These are phyloP conservation scores for Nitzschia palea DNA, from an alignment of 108 stramenopile species.

Conservation along the genomic window DNA sequence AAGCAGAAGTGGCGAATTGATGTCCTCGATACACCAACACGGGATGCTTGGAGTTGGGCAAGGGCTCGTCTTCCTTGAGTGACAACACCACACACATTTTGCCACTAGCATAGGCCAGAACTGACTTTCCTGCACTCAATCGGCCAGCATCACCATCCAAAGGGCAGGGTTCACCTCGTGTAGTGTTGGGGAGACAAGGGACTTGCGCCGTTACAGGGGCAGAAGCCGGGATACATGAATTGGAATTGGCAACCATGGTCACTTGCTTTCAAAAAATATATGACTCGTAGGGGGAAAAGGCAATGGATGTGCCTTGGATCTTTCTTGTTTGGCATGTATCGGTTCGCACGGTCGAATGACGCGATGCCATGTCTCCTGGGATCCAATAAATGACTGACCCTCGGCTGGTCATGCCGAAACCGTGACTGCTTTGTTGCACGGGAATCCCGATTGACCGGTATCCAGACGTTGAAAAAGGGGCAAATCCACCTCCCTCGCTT, in stretches of 20 bases:
- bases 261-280: not conserved
- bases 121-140: constrained; percentile 46
- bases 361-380: too few species aligned
- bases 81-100: constrained; percentile 61
- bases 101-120: constrained; percentile 66
- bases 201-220: constrained; percentile 50
- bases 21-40: constrained; percentile 94
- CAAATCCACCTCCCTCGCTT: not conserved
- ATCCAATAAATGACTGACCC: too few species aligned
- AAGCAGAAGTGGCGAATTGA: constrained; percentile 57
- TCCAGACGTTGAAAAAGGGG: constrained; percentile 1
- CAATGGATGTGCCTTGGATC: too few species aligned
- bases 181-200: constrained; percentile 67
- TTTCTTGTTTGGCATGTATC: too few species aligned
- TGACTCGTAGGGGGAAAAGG: too few species aligned
- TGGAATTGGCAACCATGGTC: constrained; percentile 61
- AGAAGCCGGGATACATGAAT: constrained; percentile 65
- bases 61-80: constrained; percentile 31
- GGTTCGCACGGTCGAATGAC: too few species aligned
- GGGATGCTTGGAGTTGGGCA: constrained; percentile 31
- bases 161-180: constrained; percentile 64
- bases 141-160: constrained; percentile 69
- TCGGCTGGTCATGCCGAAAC: too few species aligned
- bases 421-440: too few species aligned
- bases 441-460: too few species aligned